phyloP scores from a whole-genome alignment of 2,329 filamentous ascomycete genomes.

The Bipolaris sorokiniana region DNA sequence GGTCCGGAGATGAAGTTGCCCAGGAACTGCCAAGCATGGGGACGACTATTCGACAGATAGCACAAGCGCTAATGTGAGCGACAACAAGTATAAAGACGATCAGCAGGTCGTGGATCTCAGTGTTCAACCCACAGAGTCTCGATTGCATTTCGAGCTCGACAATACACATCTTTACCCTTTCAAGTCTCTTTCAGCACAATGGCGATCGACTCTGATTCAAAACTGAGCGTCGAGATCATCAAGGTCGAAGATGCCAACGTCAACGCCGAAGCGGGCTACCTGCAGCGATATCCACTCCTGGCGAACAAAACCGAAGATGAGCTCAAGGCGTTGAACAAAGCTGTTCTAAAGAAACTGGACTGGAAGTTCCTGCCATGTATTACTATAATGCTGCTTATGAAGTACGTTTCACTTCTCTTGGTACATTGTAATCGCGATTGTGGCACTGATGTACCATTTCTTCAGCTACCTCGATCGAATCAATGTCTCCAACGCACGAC shows the following conservation, averaged over 20 bases:
- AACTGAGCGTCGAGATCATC: not conserved
- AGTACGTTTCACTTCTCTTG: slow-evolving; percentile 18
- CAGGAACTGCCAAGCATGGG: too few species aligned
- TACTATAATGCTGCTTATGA: slow-evolving; percentile 44
- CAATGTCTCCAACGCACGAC: slow-evolving; percentile 50
- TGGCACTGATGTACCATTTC: not conserved
- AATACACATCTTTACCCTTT: too few species aligned
- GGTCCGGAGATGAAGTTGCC: too few species aligned
- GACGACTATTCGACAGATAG: too few species aligned
- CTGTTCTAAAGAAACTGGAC: slow-evolving; percentile 33
- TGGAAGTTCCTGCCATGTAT: slow-evolving; percentile 42
- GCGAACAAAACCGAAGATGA: slow-evolving; percentile 1
- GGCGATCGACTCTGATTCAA: not conserved
- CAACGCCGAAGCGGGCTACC: not conserved
- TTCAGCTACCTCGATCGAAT: slow-evolving; percentile 51
- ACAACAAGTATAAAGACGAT: too few species aligned
- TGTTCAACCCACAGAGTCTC: too few species aligned
- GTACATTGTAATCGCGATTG: not conserved
- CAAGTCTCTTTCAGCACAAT: not conserved
- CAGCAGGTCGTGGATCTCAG: too few species aligned
- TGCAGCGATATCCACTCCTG: not conserved
- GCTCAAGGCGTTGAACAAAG: slow-evolving; percentile 33
- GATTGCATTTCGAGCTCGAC: too few species aligned
- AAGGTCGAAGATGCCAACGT: not conserved
- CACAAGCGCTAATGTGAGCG: too few species aligned